These are phyloP conservation scores for Leccinum subtestaceum DNA, from an alignment of 768 basidiomycete genomes.

Conservation along the genomic window DNA sequence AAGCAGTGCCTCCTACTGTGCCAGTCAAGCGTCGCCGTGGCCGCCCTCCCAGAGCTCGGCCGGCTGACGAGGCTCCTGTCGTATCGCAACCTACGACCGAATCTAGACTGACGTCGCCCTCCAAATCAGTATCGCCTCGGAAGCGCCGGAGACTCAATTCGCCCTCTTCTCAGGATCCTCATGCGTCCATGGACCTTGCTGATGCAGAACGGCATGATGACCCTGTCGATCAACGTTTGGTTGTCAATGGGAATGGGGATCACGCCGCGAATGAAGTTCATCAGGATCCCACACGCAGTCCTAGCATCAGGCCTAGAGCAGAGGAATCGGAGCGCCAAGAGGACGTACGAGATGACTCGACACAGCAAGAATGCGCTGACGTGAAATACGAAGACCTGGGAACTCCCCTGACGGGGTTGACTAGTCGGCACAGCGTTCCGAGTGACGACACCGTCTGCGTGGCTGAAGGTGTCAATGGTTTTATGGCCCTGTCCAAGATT, in stretches of 20 bases:
- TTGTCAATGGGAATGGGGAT: constrained; percentile 22
- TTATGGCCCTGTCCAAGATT: constrained; percentile 30
- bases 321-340: constrained; percentile 2
- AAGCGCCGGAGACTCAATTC: constrained; percentile 48
- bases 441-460: constrained; percentile 57
- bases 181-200: constrained; percentile 5
- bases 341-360: not conserved
- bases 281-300: constrained; percentile 1
- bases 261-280: constrained; percentile 17
- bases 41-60: constrained; percentile 29
- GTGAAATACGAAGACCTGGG: constrained; percentile 54
- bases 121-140: constrained; percentile 30
- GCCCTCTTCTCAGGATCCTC: constrained; percentile 27
- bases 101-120: constrained; percentile 8
- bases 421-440: constrained; percentile 53
- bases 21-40: constrained; percentile 34
- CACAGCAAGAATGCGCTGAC: constrained; percentile 22
- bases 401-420: constrained; percentile 47
- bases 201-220: constrained; percentile 4
- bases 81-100: constrained; percentile 5
- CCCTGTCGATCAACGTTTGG: constrained; percentile 6
- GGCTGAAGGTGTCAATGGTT: constrained; percentile 29
- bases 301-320: not conserved
- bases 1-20: constrained; percentile 3
- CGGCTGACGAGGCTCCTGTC: constrained; percentile 4